Percentiles rank a stretch among this genome's conserved stretches.
Conservation (phyloP, 2,329 filamentous ascomycete species). For the Apiospora sp. region DNA sequence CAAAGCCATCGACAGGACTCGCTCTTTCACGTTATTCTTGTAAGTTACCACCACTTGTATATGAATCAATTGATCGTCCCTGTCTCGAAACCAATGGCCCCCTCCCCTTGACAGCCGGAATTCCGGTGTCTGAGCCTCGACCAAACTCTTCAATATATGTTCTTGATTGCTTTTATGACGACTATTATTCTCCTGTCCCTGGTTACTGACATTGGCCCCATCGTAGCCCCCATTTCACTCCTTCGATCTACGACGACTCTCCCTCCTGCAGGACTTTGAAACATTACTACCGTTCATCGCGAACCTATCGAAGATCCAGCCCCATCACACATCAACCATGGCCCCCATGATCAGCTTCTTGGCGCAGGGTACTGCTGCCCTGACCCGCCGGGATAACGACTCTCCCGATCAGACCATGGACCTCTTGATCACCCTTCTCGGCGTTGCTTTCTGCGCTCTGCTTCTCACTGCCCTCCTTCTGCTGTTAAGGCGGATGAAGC, state of each 20-base stretch:
- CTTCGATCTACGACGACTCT: conserved; percentile 29
- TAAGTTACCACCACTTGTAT: not conserved
- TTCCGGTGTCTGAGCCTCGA: conserved; percentile 1
- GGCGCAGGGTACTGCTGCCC: conserved; percentile 47
- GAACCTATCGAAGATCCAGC: conserved; percentile 7
- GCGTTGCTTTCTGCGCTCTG: conserved; percentile 77
- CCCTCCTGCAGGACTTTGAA: conserved; percentile 38
- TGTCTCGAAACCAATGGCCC: conserved; percentile 12
- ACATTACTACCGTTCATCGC: conserved; percentile 13
- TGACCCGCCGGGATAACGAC: conserved; percentile 58
- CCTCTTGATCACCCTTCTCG: conserved; percentile 81
- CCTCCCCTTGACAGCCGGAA: not conserved
- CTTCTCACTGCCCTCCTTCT: conserved; percentile 73
- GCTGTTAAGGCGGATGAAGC: conserved; percentile 72
- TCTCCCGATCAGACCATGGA: conserved; percentile 71
- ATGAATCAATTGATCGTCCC: not conserved
- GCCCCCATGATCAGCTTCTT: conserved; percentile 48
- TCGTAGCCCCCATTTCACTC: conserved; percentile 29
- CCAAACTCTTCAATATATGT: not conserved
- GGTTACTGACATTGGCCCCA: conserved; percentile 20
- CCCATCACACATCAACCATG: conserved; percentile 39
- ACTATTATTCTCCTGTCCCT: not conserved
- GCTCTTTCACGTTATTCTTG: conserved; percentile 4
- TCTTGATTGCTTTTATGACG: conserved; percentile 1
- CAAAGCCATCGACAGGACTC: conserved; percentile 18